Evolutionary conservation across 192 early-diverging fungal species (phyloP).

Genomic region (Podila minutissima): DNA sequence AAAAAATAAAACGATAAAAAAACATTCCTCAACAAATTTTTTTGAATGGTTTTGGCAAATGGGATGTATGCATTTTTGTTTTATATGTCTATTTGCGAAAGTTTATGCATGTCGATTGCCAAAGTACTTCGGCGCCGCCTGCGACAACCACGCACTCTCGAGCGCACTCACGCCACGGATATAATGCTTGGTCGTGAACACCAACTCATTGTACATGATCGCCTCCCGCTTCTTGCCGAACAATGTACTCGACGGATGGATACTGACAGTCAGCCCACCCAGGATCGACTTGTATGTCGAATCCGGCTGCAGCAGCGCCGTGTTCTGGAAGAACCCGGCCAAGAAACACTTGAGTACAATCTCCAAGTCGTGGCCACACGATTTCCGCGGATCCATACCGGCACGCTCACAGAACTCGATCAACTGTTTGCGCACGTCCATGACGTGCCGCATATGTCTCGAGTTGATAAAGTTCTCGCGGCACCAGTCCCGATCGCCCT

Average conservation of each 20-base stretch:
- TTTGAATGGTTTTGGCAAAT: no score
- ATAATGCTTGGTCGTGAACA: constrained; percentile 90
- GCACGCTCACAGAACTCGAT: constrained; percentile 77
- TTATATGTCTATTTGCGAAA: no score
- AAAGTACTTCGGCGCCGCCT: constrained; percentile 84
- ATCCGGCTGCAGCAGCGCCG: constrained; percentile 87
- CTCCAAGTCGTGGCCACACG: constrained; percentile 81
- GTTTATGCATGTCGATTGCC: constrained; percentile 24
- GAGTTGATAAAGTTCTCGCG: constrained; percentile 90
- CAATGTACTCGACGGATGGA: constrained; percentile 91
- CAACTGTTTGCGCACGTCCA: constrained; percentile 91
- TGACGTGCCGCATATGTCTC: constrained; percentile 84
- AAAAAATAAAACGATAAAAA: no score
- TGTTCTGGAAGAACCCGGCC: constrained; percentile 90
- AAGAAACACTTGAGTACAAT: constrained; percentile 86
- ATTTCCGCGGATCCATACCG: constrained; percentile 67
- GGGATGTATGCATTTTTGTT: no score
- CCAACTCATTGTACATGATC: constrained; percentile 92
- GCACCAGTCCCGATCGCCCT: constrained; percentile 91
- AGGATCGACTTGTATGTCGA: constrained; percentile 84
- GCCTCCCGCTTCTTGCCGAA: constrained; percentile 82
- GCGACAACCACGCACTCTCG: constrained; percentile 83
- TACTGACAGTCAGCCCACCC: constrained; percentile 75
- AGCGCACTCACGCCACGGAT: constrained; percentile 85
- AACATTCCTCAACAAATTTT: no score